phyloP scores from a whole-genome alignment of 1,139 yeast species.

The Candida pseudocylindracea region DNA sequence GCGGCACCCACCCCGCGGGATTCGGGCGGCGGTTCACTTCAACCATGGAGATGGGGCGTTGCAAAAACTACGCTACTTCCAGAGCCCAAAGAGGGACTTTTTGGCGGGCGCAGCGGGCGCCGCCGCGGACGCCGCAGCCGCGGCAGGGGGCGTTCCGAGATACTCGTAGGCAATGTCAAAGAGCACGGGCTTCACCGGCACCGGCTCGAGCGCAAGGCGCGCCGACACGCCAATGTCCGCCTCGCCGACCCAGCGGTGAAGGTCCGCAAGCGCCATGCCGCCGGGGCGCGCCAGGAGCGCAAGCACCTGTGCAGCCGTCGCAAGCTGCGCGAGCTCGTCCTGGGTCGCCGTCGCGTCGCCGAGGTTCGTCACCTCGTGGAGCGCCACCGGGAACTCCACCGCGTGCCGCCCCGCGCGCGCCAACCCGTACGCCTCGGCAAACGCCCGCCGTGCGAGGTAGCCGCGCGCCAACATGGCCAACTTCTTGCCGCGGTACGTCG shows the following conservation, averaged over 20 bases:
- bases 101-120: too few relatives aligned
- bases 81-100: too few relatives aligned
- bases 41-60: too few relatives aligned
- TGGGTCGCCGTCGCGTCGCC: slow-evolving; percentile 11
- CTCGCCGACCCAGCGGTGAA: slow-evolving; percentile 6
- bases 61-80: too few relatives aligned
- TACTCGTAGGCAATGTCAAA: slow-evolving; percentile 81
- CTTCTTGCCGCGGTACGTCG: slow-evolving; percentile 23
- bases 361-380: slow-evolving; percentile 4
- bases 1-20: slow-evolving; percentile 69
- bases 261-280: slow-evolving; percentile 12
- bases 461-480: slow-evolving; percentile 22
- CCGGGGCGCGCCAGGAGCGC: slow-evolving; percentile 8
- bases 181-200: slow-evolving; percentile 66
- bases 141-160: too few relatives aligned
- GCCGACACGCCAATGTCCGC: slow-evolving; percentile 3
- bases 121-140: too few relatives aligned
- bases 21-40: slow-evolving; percentile 30
- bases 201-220: slow-evolving; percentile 16
- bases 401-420: slow-evolving; percentile 12
- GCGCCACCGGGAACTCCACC: slow-evolving; percentile 8
- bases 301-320: slow-evolving; percentile 15
- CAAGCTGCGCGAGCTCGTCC: slow-evolving; percentile 16
- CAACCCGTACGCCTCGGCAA: slow-evolving; percentile 33
- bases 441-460: slow-evolving; percentile 21